Conservation (phyloP, 2,329 filamentous ascomycete genomes). For the Hypoxylon sp. region DNA sequence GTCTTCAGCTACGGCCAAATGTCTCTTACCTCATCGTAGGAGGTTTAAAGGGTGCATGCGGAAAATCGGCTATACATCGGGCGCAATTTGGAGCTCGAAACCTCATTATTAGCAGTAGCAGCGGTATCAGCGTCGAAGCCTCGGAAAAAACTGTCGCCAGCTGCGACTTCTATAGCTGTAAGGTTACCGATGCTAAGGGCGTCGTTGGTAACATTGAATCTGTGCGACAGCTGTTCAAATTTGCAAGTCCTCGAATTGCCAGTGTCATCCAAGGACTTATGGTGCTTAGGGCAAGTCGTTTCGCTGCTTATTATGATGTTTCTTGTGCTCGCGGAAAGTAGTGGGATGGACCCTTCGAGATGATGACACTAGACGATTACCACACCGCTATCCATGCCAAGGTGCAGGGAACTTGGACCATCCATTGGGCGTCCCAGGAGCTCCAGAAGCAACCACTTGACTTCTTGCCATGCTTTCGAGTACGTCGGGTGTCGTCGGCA, state of each 20-base stretch:
- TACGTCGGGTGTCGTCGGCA: slow-evolving; percentile 53
- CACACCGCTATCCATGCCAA: slow-evolving; percentile 50
- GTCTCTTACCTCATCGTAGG: slow-evolving; percentile 55
- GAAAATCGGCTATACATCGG: slow-evolving; percentile 52
- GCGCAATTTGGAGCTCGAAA: slow-evolving; percentile 52
- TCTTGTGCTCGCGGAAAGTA: background rate
- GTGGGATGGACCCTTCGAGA: slow-evolving; percentile 43
- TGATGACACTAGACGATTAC: slow-evolving; percentile 53
- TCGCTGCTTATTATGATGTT: background rate
- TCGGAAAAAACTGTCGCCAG: slow-evolving; percentile 2
- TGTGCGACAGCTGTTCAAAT: slow-evolving; percentile 27
- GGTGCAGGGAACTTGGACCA: slow-evolving; percentile 55
- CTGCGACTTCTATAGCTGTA: slow-evolving; percentile 4
- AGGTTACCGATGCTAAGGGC: slow-evolving; percentile 17
- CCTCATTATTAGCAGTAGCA: slow-evolving; percentile 42
- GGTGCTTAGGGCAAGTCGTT: slow-evolving; percentile 45
- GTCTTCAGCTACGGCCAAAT: slow-evolving; percentile 41
- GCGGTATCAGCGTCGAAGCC: slow-evolving; percentile 11
- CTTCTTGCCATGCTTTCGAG: slow-evolving; percentile 55
- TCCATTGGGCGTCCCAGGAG: slow-evolving; percentile 49
- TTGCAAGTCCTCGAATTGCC: slow-evolving; percentile 20
- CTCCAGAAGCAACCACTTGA: slow-evolving; percentile 44
- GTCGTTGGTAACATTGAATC: slow-evolving; percentile 39
- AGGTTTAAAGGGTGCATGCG: slow-evolving; percentile 54
- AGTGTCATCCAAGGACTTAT: slow-evolving; percentile 52